phyloP scores from a whole-genome alignment of 1,139 yeast species.

The Blastobotrys petasosporus region DNA sequence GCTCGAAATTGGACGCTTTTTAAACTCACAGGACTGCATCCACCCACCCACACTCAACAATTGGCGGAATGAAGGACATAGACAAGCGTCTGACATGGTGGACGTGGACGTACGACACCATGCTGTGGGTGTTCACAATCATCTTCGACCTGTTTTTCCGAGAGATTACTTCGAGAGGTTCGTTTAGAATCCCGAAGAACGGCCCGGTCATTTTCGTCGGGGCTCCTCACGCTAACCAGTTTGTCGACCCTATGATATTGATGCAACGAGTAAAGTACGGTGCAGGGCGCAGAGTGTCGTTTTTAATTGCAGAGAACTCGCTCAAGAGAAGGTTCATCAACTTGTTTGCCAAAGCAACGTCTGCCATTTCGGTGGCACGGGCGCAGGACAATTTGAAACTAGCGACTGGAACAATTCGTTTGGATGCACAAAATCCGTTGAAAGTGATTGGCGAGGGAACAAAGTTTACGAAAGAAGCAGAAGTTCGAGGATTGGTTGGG shows the following conservation, averaged over 20 bases:
- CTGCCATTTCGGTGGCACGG: slow-evolving; percentile 83
- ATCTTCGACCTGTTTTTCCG: slow-evolving; percentile 66
- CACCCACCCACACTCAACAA: no score
- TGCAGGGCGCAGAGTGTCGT: slow-evolving; percentile 70
- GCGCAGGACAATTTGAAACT: slow-evolving; percentile 75
- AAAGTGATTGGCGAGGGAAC: slow-evolving; percentile 62
- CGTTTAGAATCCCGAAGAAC: slow-evolving; percentile 71
- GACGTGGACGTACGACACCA: slow-evolving; percentile 33
- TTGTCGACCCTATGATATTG: slow-evolving; percentile 82
- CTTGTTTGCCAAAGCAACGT: slow-evolving; percentile 62
- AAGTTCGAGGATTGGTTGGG: slow-evolving; percentile 63
- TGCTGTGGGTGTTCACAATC: slow-evolving; percentile 34
- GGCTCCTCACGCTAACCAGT: slow-evolving; percentile 97
- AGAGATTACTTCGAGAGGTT: slow-evolving; percentile 86
- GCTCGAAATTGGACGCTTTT: no score
- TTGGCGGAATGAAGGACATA: slow-evolving; percentile 9
- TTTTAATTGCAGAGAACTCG: slow-evolving; percentile 81
- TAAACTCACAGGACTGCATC: no score
- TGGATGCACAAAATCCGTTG: slow-evolving; percentile 43
- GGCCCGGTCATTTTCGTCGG: slow-evolving; percentile 94
- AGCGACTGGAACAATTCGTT: slow-evolving; percentile 57
- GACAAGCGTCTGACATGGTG: slow-evolving; percentile 10
- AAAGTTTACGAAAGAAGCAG: slow-evolving; percentile 58
- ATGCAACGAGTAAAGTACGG: slow-evolving; percentile 76
- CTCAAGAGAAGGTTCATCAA: slow-evolving; percentile 67